Evolutionary conservation across 805 yeast species (phyloP).

Genomic region (Cyberlindnera sargentensis): DNA sequence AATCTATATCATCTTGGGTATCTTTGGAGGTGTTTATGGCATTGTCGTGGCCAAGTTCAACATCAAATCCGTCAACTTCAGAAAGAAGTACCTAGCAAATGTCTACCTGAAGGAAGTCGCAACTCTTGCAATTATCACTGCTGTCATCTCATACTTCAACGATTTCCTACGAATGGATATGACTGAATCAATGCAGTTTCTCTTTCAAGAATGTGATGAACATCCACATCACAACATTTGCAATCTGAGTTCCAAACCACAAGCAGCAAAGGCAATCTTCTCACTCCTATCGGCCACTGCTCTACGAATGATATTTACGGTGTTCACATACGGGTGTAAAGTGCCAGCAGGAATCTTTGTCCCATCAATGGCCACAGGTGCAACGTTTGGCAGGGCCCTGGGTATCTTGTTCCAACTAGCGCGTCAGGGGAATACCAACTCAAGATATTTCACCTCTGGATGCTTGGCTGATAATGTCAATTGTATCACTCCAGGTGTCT

Average conservation of each 20-base stretch:
- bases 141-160: conserved; percentile 75
- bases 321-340: conserved; percentile 84
- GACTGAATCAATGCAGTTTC: conserved; percentile 90
- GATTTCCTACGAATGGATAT: conserved; percentile 77
- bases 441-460: conserved; percentile 26
- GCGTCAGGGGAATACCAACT: conserved; percentile 32
- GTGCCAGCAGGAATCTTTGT: conserved; percentile 98
- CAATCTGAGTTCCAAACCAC: conserved; percentile 26
- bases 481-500: conserved; percentile 89
- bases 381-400: conserved; percentile 83
- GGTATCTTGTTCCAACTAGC: conserved; percentile 63
- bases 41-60: conserved; percentile 69
- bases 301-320: conserved; percentile 62
- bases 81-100: conserved; percentile 55
- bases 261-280: conserved; percentile 31
- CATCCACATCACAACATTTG: conserved; percentile 35
- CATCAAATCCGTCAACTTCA: conserved; percentile 65
- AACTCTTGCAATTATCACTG: conserved; percentile 58
- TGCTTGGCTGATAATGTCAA: conserved; percentile 35
- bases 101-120: conserved; percentile 68
- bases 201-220: conserved; percentile 71
- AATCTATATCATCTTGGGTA: conserved; percentile 67
- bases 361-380: conserved; percentile 96
- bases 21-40: conserved; percentile 91
- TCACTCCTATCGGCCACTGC: conserved; percentile 66